Percentiles rank a stretch among this genome's conserved stretches.
Conservation (phyloP, 495 filamentous ascomycete species). For the Penicillium paxilli region DNA sequence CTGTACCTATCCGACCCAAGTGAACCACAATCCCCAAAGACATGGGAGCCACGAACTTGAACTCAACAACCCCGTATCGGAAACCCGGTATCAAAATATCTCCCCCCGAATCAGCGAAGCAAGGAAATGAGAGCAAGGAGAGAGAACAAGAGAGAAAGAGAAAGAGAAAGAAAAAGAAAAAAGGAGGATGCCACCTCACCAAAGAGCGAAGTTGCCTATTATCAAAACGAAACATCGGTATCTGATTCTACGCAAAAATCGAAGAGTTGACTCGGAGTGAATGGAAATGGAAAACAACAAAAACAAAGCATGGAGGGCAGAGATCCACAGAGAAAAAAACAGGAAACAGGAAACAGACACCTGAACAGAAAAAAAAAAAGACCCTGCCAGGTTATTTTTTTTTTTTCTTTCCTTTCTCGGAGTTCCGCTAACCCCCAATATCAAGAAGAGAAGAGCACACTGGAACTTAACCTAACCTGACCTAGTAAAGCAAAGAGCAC, state of each 20-base stretch:
- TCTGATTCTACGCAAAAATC: constrained; percentile 1
- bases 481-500: background rate
- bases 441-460: background rate
- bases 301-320: background rate
- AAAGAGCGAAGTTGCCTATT: background rate
- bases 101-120: background rate
- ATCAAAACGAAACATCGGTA: background rate
- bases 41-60: background rate
- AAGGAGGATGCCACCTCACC: background rate
- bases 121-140: no score
- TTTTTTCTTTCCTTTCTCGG: background rate
- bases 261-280: no score
- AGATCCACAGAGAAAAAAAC: no score
- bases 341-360: no score
- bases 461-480: no score
- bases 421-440: background rate
- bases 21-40: background rate
- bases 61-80: background rate
- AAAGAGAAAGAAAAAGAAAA: background rate
- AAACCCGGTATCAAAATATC: background rate
- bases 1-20: no score
- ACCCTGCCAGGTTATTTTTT: background rate
- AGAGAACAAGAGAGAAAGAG: background rate
- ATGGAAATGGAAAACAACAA: no score
- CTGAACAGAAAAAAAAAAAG: background rate